Conservation (phyloP, 208 protist genomes). For the Trichomonas gallinae region DNA sequence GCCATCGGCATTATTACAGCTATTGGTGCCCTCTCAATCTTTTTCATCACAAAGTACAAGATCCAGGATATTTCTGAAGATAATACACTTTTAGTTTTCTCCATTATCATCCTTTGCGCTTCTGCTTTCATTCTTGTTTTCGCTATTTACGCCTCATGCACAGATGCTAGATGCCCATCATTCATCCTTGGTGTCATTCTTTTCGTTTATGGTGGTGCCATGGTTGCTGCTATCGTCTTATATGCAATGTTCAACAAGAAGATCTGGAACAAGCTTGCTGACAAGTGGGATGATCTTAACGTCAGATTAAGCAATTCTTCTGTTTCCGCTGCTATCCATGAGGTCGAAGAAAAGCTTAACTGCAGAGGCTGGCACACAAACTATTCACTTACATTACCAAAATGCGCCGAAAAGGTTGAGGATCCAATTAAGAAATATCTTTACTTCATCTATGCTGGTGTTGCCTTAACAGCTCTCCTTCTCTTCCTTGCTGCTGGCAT, state of each 20-base stretch:
- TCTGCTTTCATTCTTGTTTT: not conserved
- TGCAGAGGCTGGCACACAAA: not conserved
- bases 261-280: not conserved
- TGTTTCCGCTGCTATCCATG: not conserved
- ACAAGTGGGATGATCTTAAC: not conserved
- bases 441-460: not conserved
- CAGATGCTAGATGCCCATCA: not conserved
- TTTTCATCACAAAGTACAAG: not conserved
- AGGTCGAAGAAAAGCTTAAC: not conserved
- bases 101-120: not conserved
- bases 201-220: not conserved
- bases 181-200: not conserved
- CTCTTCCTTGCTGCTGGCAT: not conserved
- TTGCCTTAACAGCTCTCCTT: not conserved
- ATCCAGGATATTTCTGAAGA: not conserved
- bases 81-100: not conserved
- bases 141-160: not conserved
- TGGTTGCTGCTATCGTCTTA: not conserved
- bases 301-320: too few relatives aligned
- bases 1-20: not conserved
- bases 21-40: not conserved
- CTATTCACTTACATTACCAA: too few relatives aligned
- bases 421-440: not conserved
- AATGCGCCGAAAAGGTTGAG: not conserved
- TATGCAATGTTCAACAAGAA: not conserved